phyloP scores from a whole-genome alignment of 78 protist species.

The Protostelium mycophagum region DNA sequence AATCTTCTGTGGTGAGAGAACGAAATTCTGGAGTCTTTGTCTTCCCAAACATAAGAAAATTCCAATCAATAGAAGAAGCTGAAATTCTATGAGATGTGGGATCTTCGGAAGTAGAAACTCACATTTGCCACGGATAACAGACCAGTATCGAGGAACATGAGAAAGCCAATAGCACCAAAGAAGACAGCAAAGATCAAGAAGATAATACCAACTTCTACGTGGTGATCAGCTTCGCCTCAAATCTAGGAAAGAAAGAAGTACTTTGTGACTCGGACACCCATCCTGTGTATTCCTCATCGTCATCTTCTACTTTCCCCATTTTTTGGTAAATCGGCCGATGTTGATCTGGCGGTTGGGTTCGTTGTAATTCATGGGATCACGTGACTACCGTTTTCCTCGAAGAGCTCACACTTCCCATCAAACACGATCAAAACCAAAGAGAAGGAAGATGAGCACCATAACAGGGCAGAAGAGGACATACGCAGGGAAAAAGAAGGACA shows the following conservation, averaged over 20 bases:
- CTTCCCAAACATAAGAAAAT: neutral
- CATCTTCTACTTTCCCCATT: too few species aligned
- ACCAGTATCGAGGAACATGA: neutral
- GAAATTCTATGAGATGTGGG: neutral
- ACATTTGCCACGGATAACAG: neutral
- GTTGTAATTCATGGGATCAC: too few species aligned
- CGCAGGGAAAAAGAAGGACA: too few species aligned
- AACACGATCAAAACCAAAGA: too few species aligned
- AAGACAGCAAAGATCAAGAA: neutral
- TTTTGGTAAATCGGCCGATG: too few species aligned
- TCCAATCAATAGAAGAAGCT: neutral
- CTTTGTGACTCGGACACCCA: neutral
- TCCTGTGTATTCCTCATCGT: neutral
- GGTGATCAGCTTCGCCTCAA: neutral
- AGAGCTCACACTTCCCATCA: too few species aligned
- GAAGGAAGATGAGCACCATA: too few species aligned
- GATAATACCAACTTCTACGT: neutral
- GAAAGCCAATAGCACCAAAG: neutral
- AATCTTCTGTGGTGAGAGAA: neutral
- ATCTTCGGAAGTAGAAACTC: neutral
- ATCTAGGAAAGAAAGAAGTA: neutral
- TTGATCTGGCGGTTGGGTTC: too few species aligned
- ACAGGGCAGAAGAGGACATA: too few species aligned
- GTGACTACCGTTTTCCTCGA: too few species aligned
- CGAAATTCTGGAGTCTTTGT: neutral